Base-by-base conservation (phyloP, 202 grass and related monocot genomes). In the Saccharum hybrid region DNA sequence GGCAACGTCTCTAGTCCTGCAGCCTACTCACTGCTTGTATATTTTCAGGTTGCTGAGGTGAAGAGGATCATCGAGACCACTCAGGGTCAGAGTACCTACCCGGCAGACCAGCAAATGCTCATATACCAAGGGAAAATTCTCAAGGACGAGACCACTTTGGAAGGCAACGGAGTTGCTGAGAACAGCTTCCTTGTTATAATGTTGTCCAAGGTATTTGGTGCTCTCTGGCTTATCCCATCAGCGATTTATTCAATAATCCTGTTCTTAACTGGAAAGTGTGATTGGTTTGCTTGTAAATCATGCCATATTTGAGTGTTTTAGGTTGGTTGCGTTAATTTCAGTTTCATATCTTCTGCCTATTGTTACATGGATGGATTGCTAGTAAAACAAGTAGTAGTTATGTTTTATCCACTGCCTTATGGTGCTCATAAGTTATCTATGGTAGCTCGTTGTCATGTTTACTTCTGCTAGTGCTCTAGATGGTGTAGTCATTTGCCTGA, bases 81-180 rank as follows among this genome's bases (percentile, higher is more conserved):
- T 82, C 93, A 96, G 82, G 96, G 93, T 12, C 72, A 94, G 52
- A 84, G 65, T 70, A 63, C 90, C 16, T 99, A 99, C 72, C 96
- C 93, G 3, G 90, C 93, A 0, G 96, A 96, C 19, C 93, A 91
- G 62, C 91, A 88, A 41, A 92, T 99, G 93, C 88, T 99, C 68
- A 96, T 99, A 81, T 74, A 99, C 84, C 91, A 96, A 86, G 93
- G 96, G 14, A 99, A 96, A 78, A 91, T 99, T 79, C 89, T 99
- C 54, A 99, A 99, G 90, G 96, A 99, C 84, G 93, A 99, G 61
- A 96, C 93, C 72, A 94, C 96, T 33, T 64, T 99, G 67, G 93
- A 90, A 54, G 71, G 86, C 64, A 96, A 99, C 76, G 96, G 90
- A 63, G 91, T 99, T 86, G 85, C 61, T 1, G 96, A 99, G 76